A percentile compares a stretch with the other conserved stretches of the same genome.
Conservation (phyloP, 441 rosid genomes). For the Pelargonium australe region DNA sequence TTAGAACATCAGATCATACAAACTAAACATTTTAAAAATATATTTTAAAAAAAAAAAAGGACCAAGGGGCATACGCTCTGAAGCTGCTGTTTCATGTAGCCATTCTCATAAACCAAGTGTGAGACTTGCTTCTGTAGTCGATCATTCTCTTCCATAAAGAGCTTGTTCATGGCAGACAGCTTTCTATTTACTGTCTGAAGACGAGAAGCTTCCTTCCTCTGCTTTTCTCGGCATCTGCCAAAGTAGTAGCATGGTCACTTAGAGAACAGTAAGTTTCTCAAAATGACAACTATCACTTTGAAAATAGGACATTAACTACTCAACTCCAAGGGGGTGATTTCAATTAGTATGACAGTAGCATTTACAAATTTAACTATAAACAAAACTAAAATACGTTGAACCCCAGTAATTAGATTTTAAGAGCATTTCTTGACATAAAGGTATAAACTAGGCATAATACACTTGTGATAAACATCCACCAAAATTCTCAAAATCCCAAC, state of each 20-base stretch:
- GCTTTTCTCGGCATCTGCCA: slow-evolving; percentile 96
- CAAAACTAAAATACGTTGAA: too few relatives aligned
- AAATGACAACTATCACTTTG: background rate
- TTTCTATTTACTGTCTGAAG: slow-evolving; percentile 89
- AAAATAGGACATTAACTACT: too few relatives aligned
- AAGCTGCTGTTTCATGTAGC: slow-evolving; percentile 80
- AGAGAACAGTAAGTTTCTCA: background rate
- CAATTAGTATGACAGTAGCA: too few relatives aligned
- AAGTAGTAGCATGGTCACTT: slow-evolving; percentile 14
- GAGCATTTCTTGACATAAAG: too few relatives aligned
- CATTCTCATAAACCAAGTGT: slow-evolving; percentile 94
- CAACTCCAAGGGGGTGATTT: too few relatives aligned
- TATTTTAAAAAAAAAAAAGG: too few relatives aligned
- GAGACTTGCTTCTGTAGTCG: slow-evolving; percentile 96
- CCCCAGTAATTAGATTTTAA: too few relatives aligned
- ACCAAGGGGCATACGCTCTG: slow-evolving; percentile 45
- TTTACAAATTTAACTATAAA: too few relatives aligned
- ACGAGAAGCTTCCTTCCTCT: slow-evolving; percentile 90
- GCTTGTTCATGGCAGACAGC: slow-evolving; percentile 88
- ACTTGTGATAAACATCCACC: too few relatives aligned
- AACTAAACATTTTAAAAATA: background rate
- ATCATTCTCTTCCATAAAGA: slow-evolving; percentile 98
- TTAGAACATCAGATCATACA: background rate
- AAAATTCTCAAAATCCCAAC: too few relatives aligned
- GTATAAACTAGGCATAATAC: too few relatives aligned